Conservation (phyloP, 495 filamentous ascomycete genomes). For the Podospora pseudocomata region DNA sequence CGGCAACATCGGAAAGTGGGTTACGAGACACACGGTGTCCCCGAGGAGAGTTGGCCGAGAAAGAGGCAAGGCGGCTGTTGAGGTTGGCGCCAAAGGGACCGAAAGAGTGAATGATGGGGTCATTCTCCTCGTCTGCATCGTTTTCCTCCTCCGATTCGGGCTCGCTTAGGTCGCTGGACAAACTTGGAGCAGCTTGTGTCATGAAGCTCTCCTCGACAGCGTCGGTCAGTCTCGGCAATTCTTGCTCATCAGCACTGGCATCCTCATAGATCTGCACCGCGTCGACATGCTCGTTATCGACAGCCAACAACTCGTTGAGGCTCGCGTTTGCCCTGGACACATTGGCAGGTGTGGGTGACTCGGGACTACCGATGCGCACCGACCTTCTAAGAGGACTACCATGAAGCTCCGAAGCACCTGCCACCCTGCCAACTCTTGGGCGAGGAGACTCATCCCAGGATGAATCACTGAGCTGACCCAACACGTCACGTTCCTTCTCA, state of each 20-base stretch:
- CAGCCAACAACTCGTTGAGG: constrained; percentile 32
- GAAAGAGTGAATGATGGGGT: constrained; percentile 85
- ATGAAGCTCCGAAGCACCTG: constrained; percentile 38
- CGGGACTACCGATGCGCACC: constrained; percentile 61
- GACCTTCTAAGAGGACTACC: constrained; percentile 67
- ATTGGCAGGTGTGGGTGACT: constrained; percentile 67
- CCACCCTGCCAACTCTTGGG: constrained; percentile 25
- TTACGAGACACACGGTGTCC: constrained; percentile 9
- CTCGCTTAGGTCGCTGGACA: constrained; percentile 61
- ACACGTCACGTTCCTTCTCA: constrained; percentile 56
- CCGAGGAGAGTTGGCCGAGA: constrained; percentile 57
- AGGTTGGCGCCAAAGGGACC: constrained; percentile 83
- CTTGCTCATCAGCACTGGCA: constrained; percentile 45
- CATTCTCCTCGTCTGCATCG: constrained; percentile 87
- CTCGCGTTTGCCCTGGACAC: constrained; percentile 29
- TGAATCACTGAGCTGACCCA: constrained; percentile 61
- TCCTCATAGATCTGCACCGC: constrained; percentile 59
- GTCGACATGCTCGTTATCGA: constrained; percentile 24
- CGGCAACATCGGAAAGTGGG: constrained; percentile 7
- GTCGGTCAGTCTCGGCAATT: constrained; percentile 30
- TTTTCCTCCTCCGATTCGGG: constrained; percentile 59
- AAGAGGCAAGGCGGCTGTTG: constrained; percentile 70
- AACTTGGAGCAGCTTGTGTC: constrained; percentile 41
- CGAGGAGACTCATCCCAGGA: constrained; percentile 63
- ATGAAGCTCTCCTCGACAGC: constrained; percentile 29